These are phyloP conservation scores for Pichia phayaonensis DNA, from an alignment of 805 yeast species.

Conservation along the genomic window DNA sequence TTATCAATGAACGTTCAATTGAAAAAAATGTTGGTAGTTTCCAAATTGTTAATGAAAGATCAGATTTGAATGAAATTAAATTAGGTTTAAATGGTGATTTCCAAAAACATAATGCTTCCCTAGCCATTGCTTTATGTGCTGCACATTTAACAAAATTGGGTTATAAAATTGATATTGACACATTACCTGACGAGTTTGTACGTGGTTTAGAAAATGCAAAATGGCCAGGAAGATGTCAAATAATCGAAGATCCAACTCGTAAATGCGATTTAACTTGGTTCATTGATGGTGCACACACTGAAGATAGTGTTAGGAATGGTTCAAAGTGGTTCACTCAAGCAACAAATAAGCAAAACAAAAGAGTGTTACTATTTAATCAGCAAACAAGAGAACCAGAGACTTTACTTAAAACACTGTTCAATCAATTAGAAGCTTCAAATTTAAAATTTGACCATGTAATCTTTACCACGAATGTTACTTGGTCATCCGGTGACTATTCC, in stretches of 20 bases:
- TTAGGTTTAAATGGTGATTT: conserved; percentile 80
- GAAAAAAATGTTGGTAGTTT: conserved; percentile 50
- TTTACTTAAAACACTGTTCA: conserved; percentile 48
- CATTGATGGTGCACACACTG: conserved; percentile 94
- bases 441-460: conserved; percentile 64
- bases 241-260: conserved; percentile 34
- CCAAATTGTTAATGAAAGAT: conserved; percentile 41
- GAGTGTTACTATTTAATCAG: conserved; percentile 78
- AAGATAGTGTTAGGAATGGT: conserved; percentile 79
- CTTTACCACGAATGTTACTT: conserved; percentile 88
- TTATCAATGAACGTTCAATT: conserved; percentile 55
- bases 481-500: conserved; percentile 74
- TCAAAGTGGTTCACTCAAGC: conserved; percentile 61
- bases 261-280: conserved; percentile 57
- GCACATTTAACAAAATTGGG: conserved; percentile 51
- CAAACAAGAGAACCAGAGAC: conserved; percentile 82
- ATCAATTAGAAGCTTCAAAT: conserved; percentile 30
- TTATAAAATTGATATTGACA: conserved; percentile 24
- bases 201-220: conserved; percentile 57
- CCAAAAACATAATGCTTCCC: conserved; percentile 78
- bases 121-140: conserved; percentile 67
- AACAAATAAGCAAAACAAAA: conserved; percentile 24
- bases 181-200: conserved; percentile 42
- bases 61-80: conserved; percentile 33
- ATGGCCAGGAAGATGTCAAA: conserved; percentile 98